Evolutionary conservation across 116 monocot genomes (phyloP).

Genomic region (Dioscorea cayenensis): DNA sequence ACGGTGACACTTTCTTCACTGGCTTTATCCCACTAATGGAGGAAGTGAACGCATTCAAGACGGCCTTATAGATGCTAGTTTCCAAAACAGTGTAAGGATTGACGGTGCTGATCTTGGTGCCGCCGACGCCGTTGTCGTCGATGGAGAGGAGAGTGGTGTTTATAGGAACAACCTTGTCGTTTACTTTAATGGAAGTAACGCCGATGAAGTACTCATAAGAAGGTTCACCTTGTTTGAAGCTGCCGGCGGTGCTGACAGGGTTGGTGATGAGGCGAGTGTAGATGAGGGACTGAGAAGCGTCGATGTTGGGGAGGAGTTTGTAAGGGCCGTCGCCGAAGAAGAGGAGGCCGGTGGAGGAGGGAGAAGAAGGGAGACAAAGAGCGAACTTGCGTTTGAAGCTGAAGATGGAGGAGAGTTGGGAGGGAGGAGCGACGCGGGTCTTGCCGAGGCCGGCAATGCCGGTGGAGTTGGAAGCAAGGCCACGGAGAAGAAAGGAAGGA

Average conservation of each 20-base stretch:
- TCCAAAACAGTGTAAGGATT: constrained; percentile 46
- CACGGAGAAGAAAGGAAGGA: constrained; percentile 19
- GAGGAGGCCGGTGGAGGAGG: constrained; percentile 20
- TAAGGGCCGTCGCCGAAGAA: constrained; percentile 66
- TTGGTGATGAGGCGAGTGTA: constrained; percentile 71
- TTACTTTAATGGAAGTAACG: constrained; percentile 35
- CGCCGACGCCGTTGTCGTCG: constrained; percentile 40
- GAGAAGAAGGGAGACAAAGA: constrained; percentile 33
- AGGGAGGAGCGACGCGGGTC: constrained; percentile 18
- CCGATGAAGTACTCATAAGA: constrained; percentile 55
- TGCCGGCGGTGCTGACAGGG: constrained; percentile 51
- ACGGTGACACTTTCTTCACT: constrained; percentile 27
- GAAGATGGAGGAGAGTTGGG: constrained; percentile 35
- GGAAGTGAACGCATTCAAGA: constrained; percentile 19
- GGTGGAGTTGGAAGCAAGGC: constrained; percentile 33
- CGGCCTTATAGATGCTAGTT: constrained; percentile 38
- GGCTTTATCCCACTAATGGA: constrained; percentile 5
- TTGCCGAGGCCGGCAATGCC: constrained; percentile 41
- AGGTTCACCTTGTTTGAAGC: constrained; percentile 20
- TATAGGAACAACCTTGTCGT: constrained; percentile 17
- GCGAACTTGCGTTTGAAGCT: constrained; percentile 47
- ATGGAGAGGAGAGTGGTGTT: constrained; percentile 29
- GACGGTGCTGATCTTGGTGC: constrained; percentile 52
- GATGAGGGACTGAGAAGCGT: constrained; percentile 33
- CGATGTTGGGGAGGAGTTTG: constrained; percentile 23